Evolutionary conservation across 345 rosid genomes (phyloP).

Genomic region (Kandelia obovata): DNA sequence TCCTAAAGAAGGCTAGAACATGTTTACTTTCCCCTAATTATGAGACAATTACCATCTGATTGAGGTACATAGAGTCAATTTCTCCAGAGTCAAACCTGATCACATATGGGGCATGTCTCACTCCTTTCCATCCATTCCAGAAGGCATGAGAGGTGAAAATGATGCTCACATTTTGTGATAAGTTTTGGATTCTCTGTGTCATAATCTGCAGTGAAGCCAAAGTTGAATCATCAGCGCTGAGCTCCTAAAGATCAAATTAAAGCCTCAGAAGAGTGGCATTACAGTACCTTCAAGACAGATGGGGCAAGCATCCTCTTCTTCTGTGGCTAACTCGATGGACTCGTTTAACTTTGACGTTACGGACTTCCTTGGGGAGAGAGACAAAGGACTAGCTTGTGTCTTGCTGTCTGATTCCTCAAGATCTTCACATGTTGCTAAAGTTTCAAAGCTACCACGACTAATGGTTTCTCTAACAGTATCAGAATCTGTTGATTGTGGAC

Average conservation of each 20-base stretch:
- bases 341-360: constrained; percentile 42
- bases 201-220: constrained; percentile 20
- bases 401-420: constrained; percentile 46
- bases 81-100: constrained; percentile 22
- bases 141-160: constrained; percentile 32
- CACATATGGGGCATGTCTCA: constrained; percentile 31
- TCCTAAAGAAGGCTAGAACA: background rate
- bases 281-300: constrained; percentile 32
- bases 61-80: background rate
- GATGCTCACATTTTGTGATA: constrained; percentile 27
- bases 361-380: constrained; percentile 47
- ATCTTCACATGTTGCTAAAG: constrained; percentile 22
- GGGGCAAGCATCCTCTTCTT: constrained; percentile 30
- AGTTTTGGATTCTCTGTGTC: constrained; percentile 26
- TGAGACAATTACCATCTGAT: background rate
- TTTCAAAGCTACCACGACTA: constrained; percentile 22
- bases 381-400: constrained; percentile 39
- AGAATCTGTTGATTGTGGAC: constrained; percentile 22
- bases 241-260: background rate
- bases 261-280: background rate
- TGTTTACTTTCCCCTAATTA: background rate
- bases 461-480: constrained; percentile 19
- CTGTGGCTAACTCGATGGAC: constrained; percentile 13
- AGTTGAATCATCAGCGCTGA: background rate
- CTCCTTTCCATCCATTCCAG: constrained; percentile 37